Conservation (phyloP, 306 rosid genomes). For the Echinosophora koreensis region DNA sequence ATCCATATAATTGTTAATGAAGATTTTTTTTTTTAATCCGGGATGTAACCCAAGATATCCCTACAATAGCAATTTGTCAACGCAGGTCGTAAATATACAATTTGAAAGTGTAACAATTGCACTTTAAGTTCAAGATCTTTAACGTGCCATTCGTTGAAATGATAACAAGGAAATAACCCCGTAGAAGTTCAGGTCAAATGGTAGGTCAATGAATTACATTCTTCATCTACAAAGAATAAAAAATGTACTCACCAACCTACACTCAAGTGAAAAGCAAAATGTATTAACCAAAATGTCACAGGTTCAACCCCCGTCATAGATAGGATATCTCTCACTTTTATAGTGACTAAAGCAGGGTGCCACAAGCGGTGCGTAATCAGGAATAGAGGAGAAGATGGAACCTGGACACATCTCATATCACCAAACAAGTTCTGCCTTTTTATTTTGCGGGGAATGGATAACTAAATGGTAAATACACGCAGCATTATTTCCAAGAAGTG, state of each 20-base stretch:
- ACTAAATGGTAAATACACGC: neutral
- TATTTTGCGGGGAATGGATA: neutral
- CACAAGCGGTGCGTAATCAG: slow-evolving; percentile 19
- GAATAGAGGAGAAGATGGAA: slow-evolving; percentile 26
- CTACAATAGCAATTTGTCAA: neutral
- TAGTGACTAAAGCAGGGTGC: neutral
- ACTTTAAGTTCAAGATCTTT: neutral
- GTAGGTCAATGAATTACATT: neutral
- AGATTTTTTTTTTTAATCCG: too few relatives aligned
- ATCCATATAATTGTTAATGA: neutral
- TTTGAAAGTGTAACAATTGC: too few relatives aligned
- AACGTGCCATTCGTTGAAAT: neutral
- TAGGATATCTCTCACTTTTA: too few relatives aligned
- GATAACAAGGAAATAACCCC: neutral
- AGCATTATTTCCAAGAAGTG: neutral
- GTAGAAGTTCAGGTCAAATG: neutral
- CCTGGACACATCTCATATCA: neutral
- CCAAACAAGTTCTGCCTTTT: neutral
- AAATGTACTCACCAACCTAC: neutral
- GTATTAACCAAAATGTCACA: neutral
- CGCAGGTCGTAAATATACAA: too few relatives aligned
- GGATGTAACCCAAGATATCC: too few relatives aligned
- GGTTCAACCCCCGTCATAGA: neutral
- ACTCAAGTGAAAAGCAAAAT: neutral
- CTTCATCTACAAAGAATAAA: slow-evolving; percentile 5